Conservation (phyloP, 106 monocot genomes). For the Alisma plantagoaquatica region DNA sequence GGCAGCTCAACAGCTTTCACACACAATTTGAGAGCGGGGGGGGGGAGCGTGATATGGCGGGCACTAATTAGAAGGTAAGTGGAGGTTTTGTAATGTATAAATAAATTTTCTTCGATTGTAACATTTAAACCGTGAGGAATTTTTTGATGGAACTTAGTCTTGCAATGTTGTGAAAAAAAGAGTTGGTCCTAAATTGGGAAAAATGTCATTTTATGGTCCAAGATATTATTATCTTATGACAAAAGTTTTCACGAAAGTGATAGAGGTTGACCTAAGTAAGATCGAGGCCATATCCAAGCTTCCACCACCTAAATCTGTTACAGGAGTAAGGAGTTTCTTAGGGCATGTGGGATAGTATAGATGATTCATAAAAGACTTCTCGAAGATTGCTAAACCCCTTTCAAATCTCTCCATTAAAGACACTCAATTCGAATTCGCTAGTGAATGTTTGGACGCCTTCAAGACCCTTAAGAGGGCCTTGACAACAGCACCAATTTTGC, state of each 20-base stretch:
- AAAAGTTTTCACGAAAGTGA: background rate
- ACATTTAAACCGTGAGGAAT: background rate
- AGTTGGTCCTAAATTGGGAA: background rate
- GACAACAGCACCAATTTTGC: background rate
- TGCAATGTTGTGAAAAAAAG: background rate
- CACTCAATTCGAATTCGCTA: background rate
- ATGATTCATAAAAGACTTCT: background rate
- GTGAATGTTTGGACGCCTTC: background rate
- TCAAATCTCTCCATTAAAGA: background rate
- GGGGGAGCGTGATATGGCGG: too few relatives aligned
- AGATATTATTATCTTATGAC: background rate
- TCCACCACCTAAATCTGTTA: background rate
- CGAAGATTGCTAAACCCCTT: background rate
- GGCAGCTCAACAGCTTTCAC: too few relatives aligned
- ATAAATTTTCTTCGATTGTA: background rate
- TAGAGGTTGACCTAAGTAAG: background rate
- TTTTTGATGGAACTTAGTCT: background rate
- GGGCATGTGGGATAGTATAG: background rate
- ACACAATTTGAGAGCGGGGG: too few relatives aligned
- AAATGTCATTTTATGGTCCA: background rate
- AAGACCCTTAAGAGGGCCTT: background rate
- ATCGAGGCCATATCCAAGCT: background rate
- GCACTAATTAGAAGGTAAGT: background rate
- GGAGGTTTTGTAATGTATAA: background rate
- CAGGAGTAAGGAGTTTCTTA: background rate